Base-by-base conservation (phyloP, 495 filamentous ascomycete species). In the Lophium mytilinum region DNA sequence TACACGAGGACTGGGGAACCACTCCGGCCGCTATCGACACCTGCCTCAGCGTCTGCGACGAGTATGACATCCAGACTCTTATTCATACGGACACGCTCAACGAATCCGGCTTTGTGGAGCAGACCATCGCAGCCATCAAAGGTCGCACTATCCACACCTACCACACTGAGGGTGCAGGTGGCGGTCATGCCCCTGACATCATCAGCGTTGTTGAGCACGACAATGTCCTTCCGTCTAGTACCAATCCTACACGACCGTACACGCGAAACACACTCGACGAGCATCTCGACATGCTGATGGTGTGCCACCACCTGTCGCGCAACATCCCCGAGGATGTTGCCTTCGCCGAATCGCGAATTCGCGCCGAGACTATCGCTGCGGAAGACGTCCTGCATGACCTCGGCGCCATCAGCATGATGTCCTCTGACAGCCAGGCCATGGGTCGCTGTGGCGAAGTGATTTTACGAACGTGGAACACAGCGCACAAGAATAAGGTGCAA, bases 41-140 rank as follows among this genome's bases (percentile, higher is more conserved):
- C 9, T 98, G 93, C 66, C 80, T 98, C 37, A 54, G 70, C 9
- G 84, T 97, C 39, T 97, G 93, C 70, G 93, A 98, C 62, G 80
- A 94, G 61, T 80, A 86, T 42, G 93, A 98, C 60, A 81, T 97
- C 42, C 93, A 98, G 65, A 94, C 89, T 63, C 84, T 97, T 56
- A 96, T 98, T 66, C 93, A 98, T 69, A 97, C 93, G 3, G 93
- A 98, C 71, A 98, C 93, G 0, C 81, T 98, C 42, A 98, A 98
- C 72, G 93, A 98, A 72, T 92, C 88, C 43, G 93, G 93, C 19
- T 98, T 95, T 70, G 93, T 98, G 41, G 94, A 96, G 71, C 86
- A 90, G 57, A 96, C 92, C 37, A 85, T 95, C 60, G 78, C 78
- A 18, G 84, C 94, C 30, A 89, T 97, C 79, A 90, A 90, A 70